Evolutionary conservation across 257 asterid species (phyloP).

Genomic region (Ehretia macrophylla): DNA sequence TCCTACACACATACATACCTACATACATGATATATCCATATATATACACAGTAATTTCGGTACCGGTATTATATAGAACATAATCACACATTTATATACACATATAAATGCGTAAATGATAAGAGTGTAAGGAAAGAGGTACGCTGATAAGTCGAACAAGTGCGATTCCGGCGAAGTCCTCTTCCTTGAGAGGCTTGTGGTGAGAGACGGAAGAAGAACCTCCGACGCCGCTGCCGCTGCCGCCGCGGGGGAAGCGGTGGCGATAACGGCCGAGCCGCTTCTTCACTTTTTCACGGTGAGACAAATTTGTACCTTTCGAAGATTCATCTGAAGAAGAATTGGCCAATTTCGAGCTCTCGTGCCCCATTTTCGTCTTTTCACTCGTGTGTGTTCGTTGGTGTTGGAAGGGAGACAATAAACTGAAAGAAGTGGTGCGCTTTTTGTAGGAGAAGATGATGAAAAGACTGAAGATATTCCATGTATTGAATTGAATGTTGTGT

Average conservation of each 20-base stretch:
- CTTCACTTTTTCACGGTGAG: conserved; percentile 49
- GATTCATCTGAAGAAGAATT: conserved; percentile 38
- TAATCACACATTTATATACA: not conserved
- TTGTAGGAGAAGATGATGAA: too few species aligned
- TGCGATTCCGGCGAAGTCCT: conserved; percentile 89
- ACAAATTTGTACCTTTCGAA: conserved; percentile 32
- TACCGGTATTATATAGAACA: not conserved
- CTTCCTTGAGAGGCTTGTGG: conserved; percentile 51
- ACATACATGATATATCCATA: not conserved
- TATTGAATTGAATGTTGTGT: too few species aligned
- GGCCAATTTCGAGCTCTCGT: conserved; percentile 49
- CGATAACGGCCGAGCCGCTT: conserved; percentile 53
- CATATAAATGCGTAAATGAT: not conserved
- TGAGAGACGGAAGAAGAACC: conserved; percentile 12
- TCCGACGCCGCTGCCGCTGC: conserved; percentile 30
- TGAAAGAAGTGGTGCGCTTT: too few species aligned
- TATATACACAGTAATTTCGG: too few species aligned
- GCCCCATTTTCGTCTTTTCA: conserved; percentile 46
- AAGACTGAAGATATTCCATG: too few species aligned
- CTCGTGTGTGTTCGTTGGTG: not conserved
- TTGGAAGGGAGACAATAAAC: too few species aligned
- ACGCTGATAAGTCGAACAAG: conserved; percentile 62
- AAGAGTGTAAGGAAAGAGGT: not conserved
- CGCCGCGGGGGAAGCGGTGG: conserved; percentile 41
- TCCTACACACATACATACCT: not conserved